These are phyloP conservation scores for Alternaria postmessia DNA, from an alignment of 2,329 filamentous ascomycete species.

Conservation along the genomic window DNA sequence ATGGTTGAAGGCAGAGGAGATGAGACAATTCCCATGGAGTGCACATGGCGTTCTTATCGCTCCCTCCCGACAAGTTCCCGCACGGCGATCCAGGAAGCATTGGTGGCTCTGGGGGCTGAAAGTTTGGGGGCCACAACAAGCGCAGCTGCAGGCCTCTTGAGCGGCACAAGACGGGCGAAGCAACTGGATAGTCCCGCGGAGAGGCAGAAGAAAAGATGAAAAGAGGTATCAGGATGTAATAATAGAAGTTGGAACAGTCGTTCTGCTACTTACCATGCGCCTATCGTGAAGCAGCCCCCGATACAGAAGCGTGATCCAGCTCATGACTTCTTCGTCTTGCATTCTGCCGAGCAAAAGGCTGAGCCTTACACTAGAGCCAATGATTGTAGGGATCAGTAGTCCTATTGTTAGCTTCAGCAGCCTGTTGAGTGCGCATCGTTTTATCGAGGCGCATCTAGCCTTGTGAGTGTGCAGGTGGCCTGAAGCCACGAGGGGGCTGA, in stretches of 20 bases:
- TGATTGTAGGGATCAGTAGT: not conserved
- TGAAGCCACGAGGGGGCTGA: not conserved
- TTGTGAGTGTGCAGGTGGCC: not conserved
- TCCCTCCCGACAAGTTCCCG: not conserved
- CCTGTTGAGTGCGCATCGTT: conserved; percentile 6
- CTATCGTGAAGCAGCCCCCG: not conserved
- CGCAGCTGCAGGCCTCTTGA: conserved; percentile 2
- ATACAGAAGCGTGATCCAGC: not conserved
- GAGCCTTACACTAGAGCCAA: not conserved
- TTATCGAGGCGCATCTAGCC: conserved; percentile 11
- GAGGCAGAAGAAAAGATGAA: not conserved
- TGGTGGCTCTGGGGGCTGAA: conserved; percentile 23
- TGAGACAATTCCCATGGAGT: not conserved
- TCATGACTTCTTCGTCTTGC: not conserved
- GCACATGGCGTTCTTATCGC: conserved; percentile 6
- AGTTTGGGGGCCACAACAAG: conserved; percentile 13
- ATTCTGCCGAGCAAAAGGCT: not conserved
- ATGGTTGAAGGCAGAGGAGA: not conserved
- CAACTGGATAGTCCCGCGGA: not conserved
- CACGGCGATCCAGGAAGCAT: not conserved
- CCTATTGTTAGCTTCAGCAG: conserved; percentile 15
- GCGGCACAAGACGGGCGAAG: conserved; percentile 3
- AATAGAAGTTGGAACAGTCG: not conserved
- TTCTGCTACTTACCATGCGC: not conserved
- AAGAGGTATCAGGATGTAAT: not conserved